Percentiles rank a stretch among this genome's conserved stretches.
Conservation (phyloP, 306 rosid genomes). For the Lathyrus oleraceus region DNA sequence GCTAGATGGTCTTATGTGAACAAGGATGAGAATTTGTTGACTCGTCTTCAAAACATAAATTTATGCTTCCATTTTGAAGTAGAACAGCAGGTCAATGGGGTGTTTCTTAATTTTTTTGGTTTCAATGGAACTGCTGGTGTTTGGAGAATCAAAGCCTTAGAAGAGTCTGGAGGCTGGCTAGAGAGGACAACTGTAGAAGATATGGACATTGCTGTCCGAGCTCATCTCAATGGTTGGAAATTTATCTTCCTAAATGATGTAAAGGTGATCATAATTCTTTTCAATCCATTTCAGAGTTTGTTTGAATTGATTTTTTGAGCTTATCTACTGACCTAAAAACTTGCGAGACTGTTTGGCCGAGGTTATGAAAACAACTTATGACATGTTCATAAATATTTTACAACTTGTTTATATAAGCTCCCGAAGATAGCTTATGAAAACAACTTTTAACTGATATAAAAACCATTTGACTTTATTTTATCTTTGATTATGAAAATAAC, state of each 20-base stretch:
- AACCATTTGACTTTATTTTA: neutral
- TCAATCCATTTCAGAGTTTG: neutral
- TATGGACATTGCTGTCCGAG: slow-evolving; percentile 97
- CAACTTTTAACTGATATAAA: neutral
- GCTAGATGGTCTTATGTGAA: slow-evolving; percentile 96
- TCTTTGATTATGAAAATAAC: neutral
- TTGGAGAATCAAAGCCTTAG: slow-evolving; percentile 93
- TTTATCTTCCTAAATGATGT: slow-evolving; percentile 88
- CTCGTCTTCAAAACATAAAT: slow-evolving; percentile 94
- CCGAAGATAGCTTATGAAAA: neutral
- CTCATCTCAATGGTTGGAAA: slow-evolving; percentile 96
- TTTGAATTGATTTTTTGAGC: too few species aligned
- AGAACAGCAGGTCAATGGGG: slow-evolving; percentile 95
- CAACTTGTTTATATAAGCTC: neutral
- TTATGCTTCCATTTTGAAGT: slow-evolving; percentile 98
- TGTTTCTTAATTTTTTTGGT: slow-evolving; percentile 85
- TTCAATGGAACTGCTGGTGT: slow-evolving; percentile 99
- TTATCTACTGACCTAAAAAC: neutral
- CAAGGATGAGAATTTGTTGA: slow-evolving; percentile 90
- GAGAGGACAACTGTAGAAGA: slow-evolving; percentile 96
- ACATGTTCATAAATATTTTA: neutral
- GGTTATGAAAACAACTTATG: neutral
- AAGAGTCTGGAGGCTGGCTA: slow-evolving; percentile 96
- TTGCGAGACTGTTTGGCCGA: neutral
- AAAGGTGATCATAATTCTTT: slow-evolving; percentile 58